Conservation (phyloP, 495 filamentous ascomycete species). For the Penicillium parvum region DNA sequence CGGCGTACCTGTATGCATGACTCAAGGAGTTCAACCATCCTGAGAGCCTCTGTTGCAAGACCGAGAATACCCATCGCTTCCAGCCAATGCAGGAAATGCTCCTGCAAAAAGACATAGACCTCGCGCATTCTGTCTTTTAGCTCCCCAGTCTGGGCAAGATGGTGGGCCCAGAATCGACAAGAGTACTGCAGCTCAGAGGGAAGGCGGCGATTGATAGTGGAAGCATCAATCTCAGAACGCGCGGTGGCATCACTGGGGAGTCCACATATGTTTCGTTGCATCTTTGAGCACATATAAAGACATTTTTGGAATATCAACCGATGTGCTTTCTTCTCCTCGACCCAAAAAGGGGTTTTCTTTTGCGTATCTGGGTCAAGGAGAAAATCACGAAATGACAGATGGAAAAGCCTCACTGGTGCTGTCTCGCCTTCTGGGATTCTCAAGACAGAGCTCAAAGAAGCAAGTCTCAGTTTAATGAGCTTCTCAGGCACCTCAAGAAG, state of each 20-base stretch:
- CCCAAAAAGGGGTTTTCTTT: slow-evolving; percentile 18
- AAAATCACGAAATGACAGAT: slow-evolving; percentile 29
- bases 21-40: slow-evolving; percentile 5
- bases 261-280: slow-evolving; percentile 39
- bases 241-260: slow-evolving; percentile 8
- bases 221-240: slow-evolving; percentile 17
- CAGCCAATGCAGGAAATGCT: neutral
- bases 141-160: neutral
- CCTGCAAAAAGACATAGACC: too few relatives aligned
- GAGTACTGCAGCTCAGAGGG: slow-evolving; percentile 34
- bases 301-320: slow-evolving; percentile 6
- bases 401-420: slow-evolving; percentile 11
- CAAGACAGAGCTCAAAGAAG: slow-evolving; percentile 22
- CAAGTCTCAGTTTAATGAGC: slow-evolving; percentile 4
- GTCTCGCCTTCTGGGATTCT: slow-evolving; percentile 19
- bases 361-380: slow-evolving; percentile 13
- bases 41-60: slow-evolving; percentile 17
- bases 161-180: slow-evolving; percentile 36
- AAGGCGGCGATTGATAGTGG: slow-evolving; percentile 19
- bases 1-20: too few relatives aligned
- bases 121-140: neutral
- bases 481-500: slow-evolving; percentile 3
- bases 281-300: slow-evolving; percentile 27
- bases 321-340: slow-evolving; percentile 22
- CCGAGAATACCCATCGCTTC: slow-evolving; percentile 28